These are phyloP conservation scores for Metschnikowia cerradonensis DNA, from an alignment of 805 yeast species.

Conservation along the genomic window DNA sequence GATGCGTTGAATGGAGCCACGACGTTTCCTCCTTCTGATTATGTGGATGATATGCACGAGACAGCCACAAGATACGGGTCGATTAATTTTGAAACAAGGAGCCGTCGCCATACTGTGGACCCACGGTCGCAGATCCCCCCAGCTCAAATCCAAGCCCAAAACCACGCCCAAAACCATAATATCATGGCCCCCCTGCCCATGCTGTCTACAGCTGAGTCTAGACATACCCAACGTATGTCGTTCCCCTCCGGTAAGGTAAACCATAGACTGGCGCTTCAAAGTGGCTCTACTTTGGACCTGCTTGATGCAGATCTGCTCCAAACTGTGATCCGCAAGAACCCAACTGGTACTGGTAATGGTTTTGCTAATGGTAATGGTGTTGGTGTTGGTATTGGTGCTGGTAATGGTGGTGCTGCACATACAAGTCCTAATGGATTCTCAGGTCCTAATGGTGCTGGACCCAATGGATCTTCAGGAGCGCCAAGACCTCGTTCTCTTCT, in stretches of 20 bases:
- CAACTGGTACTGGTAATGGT: not conserved
- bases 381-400: too few relatives aligned
- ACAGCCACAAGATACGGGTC: constrained; percentile 37
- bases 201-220: not conserved
- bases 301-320: constrained; percentile 5
- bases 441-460: too few relatives aligned
- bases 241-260: not conserved
- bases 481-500: constrained; percentile 23
- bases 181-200: not conserved
- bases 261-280: not conserved
- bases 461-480: not conserved
- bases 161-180: too few relatives aligned
- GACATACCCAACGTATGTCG: not conserved
- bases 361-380: too few relatives aligned
- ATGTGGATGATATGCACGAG: constrained; percentile 33
- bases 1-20: not conserved
- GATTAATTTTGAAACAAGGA: constrained; percentile 20
- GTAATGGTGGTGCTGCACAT: too few relatives aligned
- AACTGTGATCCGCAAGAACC: constrained; percentile 9
- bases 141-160: too few relatives aligned
- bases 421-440: too few relatives aligned
- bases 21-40: constrained; percentile 25
- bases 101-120: not conserved
- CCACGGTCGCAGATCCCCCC: too few relatives aligned
- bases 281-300: not conserved